phyloP scores from a whole-genome alignment of 2,329 filamentous ascomycete species.

The Macroventuria anomochaeta region DNA sequence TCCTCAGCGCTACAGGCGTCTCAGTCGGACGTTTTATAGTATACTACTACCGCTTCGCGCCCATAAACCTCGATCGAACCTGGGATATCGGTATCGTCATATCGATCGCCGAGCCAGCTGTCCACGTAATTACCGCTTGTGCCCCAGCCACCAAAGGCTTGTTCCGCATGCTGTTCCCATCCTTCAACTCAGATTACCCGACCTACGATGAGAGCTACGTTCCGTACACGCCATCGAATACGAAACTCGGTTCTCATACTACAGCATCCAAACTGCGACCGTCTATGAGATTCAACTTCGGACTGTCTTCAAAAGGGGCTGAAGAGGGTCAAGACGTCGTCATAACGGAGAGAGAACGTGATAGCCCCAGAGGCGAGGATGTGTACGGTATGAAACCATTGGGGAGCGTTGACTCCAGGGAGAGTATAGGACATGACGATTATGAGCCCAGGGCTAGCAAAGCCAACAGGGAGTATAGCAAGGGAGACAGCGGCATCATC shows the following conservation, averaged over 20 bases:
- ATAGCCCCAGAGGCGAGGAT: conserved; percentile 7
- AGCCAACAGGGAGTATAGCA: conserved; percentile 24
- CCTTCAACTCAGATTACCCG: conserved; percentile 33
- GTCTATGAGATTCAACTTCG: conserved; percentile 21
- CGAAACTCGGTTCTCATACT: conserved; percentile 18
- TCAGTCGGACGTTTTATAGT: conserved; percentile 49
- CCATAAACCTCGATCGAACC: conserved; percentile 42
- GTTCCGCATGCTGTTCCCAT: conserved; percentile 45
- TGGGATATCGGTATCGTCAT: conserved; percentile 48
- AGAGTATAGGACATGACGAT: conserved; percentile 12
- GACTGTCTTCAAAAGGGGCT: conserved; percentile 10
- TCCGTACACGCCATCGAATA: conserved; percentile 6
- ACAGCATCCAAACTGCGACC: conserved; percentile 5
- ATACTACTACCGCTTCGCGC: conserved; percentile 49
- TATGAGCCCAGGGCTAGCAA: conserved; percentile 20
- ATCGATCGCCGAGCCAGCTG: conserved; percentile 49
- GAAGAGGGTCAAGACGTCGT: conserved; percentile 17
- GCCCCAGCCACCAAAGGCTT: conserved; percentile 61
- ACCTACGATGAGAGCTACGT: conserved; percentile 22
- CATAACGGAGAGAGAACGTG: conserved; percentile 14
- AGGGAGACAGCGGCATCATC: conserved; percentile 10
- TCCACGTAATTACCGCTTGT: conserved; percentile 61
- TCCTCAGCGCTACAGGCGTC: conserved; percentile 38
- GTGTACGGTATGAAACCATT: conserved; percentile 27
- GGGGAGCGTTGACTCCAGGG: conserved; percentile 25